phyloP scores from a whole-genome alignment of 495 filamentous ascomycete species.

The Penicillium lividum region DNA sequence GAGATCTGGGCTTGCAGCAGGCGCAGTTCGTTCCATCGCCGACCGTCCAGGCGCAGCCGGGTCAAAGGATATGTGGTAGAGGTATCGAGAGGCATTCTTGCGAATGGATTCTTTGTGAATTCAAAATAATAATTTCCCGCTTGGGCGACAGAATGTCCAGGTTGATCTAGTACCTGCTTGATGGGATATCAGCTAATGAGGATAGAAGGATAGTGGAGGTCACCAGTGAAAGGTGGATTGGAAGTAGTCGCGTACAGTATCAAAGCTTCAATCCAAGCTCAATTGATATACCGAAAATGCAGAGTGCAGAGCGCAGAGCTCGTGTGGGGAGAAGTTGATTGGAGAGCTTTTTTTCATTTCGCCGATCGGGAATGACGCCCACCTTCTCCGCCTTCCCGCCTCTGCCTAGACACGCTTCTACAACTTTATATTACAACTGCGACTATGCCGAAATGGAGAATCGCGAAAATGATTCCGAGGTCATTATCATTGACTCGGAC shows the following conservation, averaged over 20 bases:
- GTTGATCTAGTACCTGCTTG: not conserved
- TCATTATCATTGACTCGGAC: conserved; percentile 34
- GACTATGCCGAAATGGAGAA: conserved; percentile 21
- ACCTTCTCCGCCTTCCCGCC: conserved; percentile 11
- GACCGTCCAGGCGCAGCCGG: conserved; percentile 86
- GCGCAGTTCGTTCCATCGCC: conserved; percentile 97
- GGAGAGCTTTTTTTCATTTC: conserved; percentile 20
- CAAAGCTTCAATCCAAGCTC: not conserved
- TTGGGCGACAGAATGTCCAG: not conserved
- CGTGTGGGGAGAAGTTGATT: conserved; percentile 13
- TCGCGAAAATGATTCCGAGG: conserved; percentile 17
- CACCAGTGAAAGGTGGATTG: not conserved
- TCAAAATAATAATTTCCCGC: not conserved
- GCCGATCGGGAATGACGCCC: conserved; percentile 27
- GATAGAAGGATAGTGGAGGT: not conserved
- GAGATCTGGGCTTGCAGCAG: conserved; percentile 85
- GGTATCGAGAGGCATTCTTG: conserved; percentile 86
- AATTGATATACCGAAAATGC: conserved; percentile 3
- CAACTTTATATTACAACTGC: not conserved
- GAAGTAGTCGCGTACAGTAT: not conserved
- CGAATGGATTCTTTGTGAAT: not conserved
- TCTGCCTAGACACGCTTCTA: not conserved
- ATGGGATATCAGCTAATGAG: not conserved
- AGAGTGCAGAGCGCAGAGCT: conserved; percentile 4
- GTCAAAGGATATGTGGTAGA: conserved; percentile 79